phyloP scores from a whole-genome alignment of 2,329 filamentous ascomycete species.

The Apiospora arundinis region DNA sequence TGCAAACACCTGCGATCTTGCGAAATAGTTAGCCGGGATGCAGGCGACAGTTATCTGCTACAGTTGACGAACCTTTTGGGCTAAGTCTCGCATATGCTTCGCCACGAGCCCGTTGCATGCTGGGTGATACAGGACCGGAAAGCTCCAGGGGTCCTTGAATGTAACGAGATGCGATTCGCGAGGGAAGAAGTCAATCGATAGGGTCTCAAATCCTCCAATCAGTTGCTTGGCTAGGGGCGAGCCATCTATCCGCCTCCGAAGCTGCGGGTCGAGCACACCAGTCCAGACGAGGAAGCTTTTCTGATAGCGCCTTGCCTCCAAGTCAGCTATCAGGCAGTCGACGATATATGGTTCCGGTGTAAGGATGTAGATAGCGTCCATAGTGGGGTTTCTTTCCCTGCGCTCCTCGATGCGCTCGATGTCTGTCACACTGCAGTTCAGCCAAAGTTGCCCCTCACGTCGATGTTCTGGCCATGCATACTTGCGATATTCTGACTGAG shows the following conservation, averaged over 20 bases:
- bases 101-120: conserved; percentile 84
- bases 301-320: conserved; percentile 83
- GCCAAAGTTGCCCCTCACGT: not conserved
- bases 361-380: conserved; percentile 94
- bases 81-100: conserved; percentile 81
- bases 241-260: conserved; percentile 77
- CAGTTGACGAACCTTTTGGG: conserved; percentile 73
- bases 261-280: conserved; percentile 69
- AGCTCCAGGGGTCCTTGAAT: conserved; percentile 95
- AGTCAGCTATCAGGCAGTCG: conserved; percentile 91
- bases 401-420: conserved; percentile 93
- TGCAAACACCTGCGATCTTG: conserved; percentile 85
- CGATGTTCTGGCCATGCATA: conserved; percentile 51
- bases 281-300: conserved; percentile 88
- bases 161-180: conserved; percentile 90
- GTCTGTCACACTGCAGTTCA: conserved; percentile 59
- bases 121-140: conserved; percentile 90
- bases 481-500: conserved; percentile 96
- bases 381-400: conserved; percentile 81
- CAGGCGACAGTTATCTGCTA: not conserved
- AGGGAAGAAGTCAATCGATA: conserved; percentile 89
- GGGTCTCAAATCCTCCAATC: conserved; percentile 79
- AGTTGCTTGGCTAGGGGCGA: conserved; percentile 72
- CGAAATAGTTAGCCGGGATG: conserved; percentile 8
- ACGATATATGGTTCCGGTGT: conserved; percentile 87